A percentile compares a stretch with the other conserved stretches of the same genome.
These are phyloP conservation scores for Inga leiocalycina DNA, from an alignment of 306 rosid species.

Conservation along the genomic window DNA sequence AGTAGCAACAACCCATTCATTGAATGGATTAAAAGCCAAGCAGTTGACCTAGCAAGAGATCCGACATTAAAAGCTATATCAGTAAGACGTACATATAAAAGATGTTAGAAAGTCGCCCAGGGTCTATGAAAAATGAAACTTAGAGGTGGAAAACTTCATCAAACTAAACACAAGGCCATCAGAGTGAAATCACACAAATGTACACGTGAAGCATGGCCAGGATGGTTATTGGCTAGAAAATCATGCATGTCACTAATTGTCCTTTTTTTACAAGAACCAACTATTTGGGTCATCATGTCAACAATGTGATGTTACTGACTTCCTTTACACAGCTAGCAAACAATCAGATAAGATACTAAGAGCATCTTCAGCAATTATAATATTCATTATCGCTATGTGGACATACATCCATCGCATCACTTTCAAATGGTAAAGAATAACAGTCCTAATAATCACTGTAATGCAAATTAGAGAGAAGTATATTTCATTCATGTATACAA, in stretches of 20 bases:
- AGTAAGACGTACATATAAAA: background rate
- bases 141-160: background rate
- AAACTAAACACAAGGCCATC: constrained; percentile 1
- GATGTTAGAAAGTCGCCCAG: background rate
- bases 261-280: background rate
- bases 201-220: constrained; percentile 4
- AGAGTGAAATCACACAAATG: background rate
- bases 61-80: background rate
- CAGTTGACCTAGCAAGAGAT: constrained; percentile 76
- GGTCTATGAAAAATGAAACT: background rate
- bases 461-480: too few species aligned
- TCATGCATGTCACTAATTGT: background rate
- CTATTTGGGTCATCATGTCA: background rate
- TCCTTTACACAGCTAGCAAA: background rate
- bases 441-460: background rate
- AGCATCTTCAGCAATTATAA: background rate
- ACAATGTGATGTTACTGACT: background rate
- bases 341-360: background rate
- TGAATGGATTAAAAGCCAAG: constrained; percentile 96
- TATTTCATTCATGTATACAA: too few species aligned
- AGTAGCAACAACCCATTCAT: constrained; percentile 98
- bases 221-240: background rate
- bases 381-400: background rate
- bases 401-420: background rate
- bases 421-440: background rate